These are phyloP conservation scores for Casuarina cunninghamiana DNA, from an alignment of 306 rosid species.

Conservation along the genomic window DNA sequence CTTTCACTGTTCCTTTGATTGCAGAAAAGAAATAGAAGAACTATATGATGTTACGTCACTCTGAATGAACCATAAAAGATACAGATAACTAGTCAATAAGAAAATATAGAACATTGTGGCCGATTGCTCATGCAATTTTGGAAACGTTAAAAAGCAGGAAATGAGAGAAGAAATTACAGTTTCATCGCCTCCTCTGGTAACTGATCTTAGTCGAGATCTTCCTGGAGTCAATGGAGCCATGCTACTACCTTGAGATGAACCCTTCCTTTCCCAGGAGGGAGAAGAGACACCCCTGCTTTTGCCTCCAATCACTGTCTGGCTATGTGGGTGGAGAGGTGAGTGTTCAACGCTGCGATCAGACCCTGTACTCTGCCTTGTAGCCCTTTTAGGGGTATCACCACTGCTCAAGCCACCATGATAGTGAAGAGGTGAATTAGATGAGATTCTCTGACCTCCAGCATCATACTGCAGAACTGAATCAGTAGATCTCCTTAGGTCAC, in stretches of 20 bases:
- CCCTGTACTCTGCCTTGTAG: constrained; percentile 50
- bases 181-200: constrained; percentile 55
- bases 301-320: constrained; percentile 59
- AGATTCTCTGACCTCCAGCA: constrained; percentile 34
- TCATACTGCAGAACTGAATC: constrained; percentile 62
- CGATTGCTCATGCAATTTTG: constrained; percentile 1
- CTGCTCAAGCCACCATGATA: constrained; percentile 43
- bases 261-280: constrained; percentile 70
- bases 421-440: constrained; percentile 41
- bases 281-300: constrained; percentile 40
- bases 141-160: constrained; percentile 9
- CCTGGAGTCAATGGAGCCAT: constrained; percentile 47
- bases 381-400: constrained; percentile 51
- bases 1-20: background rate
- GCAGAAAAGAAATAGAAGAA: background rate
- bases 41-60: background rate
- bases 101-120: background rate
- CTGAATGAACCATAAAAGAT: background rate
- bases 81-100: background rate
- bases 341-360: constrained; percentile 70
- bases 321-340: constrained; percentile 71
- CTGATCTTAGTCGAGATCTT: constrained; percentile 65
- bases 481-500: constrained; percentile 42
- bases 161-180: constrained; percentile 44
- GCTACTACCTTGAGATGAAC: constrained; percentile 49